Evolutionary conservation across 2,329 filamentous ascomycete genomes (phyloP).

Genomic region (Ceratocystiopsis brevicomis): DNA sequence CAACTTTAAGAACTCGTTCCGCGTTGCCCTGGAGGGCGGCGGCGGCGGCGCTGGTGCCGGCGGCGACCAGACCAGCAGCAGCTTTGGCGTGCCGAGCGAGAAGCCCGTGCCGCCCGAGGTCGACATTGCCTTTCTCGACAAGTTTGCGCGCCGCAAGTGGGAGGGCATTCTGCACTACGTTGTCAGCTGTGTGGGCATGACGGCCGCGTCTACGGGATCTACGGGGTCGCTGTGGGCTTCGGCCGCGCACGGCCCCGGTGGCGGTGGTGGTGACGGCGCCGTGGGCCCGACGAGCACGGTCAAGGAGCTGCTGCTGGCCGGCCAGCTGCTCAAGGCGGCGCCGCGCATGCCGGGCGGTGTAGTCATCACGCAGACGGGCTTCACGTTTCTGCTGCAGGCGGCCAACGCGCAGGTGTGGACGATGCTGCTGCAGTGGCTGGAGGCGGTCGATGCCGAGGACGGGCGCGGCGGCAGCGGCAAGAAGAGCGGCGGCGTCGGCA

Average conservation of each 20-base stretch:
- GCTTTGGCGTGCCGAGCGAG: constrained; percentile 72
- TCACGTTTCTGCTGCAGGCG: constrained; percentile 86
- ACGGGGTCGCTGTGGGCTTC: constrained; percentile 13
- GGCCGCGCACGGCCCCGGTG: constrained; percentile 15
- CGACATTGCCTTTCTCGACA: constrained; percentile 56
- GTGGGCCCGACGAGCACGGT: constrained; percentile 56
- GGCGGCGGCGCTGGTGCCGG: constrained; percentile 36
- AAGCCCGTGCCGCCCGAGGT: constrained; percentile 43
- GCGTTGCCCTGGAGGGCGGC: constrained; percentile 71
- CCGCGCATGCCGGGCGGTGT: constrained; percentile 24
- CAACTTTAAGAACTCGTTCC: constrained; percentile 68
- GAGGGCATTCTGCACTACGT: constrained; percentile 93
- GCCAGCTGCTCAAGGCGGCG: constrained; percentile 54
- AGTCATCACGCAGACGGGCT: constrained; percentile 79
- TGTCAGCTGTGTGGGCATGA: constrained; percentile 52
- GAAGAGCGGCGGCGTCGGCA: constrained; percentile 23
- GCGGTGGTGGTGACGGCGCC: constrained; percentile 12
- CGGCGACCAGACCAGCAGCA: constrained; percentile 25
- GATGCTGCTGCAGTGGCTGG: constrained; percentile 78
- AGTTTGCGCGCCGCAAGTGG: constrained; percentile 77
- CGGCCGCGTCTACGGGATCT: constrained; percentile 1
- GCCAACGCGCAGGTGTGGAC: constrained; percentile 97
- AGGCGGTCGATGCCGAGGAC: constrained; percentile 55
- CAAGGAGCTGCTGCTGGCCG: constrained; percentile 63
- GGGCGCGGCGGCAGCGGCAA: constrained; percentile 12